Evolutionary conservation across 495 filamentous ascomycete species (phyloP), one percentile per base, ranked within the genome.

Genomic region (Xylaria cubensis): DNA sequence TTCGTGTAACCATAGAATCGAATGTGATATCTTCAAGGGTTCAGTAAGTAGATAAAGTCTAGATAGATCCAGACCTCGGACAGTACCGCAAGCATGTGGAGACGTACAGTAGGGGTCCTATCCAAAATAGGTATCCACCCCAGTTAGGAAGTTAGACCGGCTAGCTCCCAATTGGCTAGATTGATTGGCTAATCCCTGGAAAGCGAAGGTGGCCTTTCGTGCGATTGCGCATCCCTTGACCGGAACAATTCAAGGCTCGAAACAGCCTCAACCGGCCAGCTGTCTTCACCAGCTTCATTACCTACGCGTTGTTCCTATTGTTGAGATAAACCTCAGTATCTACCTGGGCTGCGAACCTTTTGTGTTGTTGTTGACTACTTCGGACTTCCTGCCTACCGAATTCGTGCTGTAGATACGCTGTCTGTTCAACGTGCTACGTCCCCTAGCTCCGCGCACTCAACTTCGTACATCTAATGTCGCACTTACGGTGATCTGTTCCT

Each of bases 141-240:
- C 51, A 26, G 13, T 24, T 17, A 29, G 26, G 26, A 53, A 59
- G 12, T 36, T 44, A 42, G 39, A 42, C 21, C 21, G 24, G 19
- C 59, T 64, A 66, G 63, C 70, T 67, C 29, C 34, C 70, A 72
- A 72, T 72, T 72, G 70, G 70, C 63, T 56, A 44, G 62, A 50
- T 67, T 69, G 73, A 74, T 77, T 72, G 67, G 71, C 55, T 68
- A 53, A 64, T 61, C 69, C 17, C 58, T 55, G 56, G 70, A 70
- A 77, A 74, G 77, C 64, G 75, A 79, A 79, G 75, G 77, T 79
- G 77, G 77, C 77, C 77, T 79, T 79, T 79, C 73, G 71, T 32
- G 70, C 50, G 19, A 15, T 48, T 26, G 53, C 58, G 32, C 58
- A 61, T 61, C 58, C 58, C 58, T 61, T 59, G 44, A 59, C 44